phyloP scores from a whole-genome alignment of 345 rosid genomes.

The Corchorus olitorius region DNA sequence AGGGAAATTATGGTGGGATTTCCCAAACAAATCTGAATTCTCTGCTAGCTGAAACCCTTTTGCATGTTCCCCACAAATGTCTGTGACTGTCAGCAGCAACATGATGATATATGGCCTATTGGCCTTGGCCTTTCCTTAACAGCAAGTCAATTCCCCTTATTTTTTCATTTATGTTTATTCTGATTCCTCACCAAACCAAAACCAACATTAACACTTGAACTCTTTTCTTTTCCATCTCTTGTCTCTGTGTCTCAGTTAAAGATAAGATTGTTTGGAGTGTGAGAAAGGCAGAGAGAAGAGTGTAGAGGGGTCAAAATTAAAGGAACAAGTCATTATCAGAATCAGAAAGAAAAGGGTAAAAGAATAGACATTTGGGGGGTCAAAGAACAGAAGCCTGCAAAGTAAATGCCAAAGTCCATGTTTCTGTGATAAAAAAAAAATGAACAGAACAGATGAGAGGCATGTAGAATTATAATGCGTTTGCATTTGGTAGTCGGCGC shows the following conservation, averaged over 20 bases:
- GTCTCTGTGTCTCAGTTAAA: background rate
- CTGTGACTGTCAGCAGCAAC: background rate
- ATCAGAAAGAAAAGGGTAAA: constrained; percentile 2
- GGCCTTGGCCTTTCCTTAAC: constrained; percentile 11
- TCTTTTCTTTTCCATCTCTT: background rate
- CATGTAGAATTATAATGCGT: too few species aligned
- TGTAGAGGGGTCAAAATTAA: background rate
- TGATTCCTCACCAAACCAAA: background rate
- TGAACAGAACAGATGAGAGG: too few species aligned
- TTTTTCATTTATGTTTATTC: background rate
- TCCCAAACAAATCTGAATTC: background rate
- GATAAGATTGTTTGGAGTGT: constrained; percentile 1
- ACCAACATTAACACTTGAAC: background rate
- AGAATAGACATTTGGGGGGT: constrained; percentile 12
- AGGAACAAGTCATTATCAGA: background rate
- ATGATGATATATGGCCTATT: background rate
- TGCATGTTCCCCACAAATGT: constrained; percentile 21
- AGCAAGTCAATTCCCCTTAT: background rate
- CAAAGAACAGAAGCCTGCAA: background rate
- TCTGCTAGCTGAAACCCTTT: background rate
- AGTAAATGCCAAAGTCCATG: background rate
- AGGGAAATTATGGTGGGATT: background rate
- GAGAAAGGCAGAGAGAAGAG: background rate
- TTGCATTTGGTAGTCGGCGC: background rate
- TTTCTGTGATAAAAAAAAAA: background rate